Conservation (phyloP, 306 rosid species). For the Elaeagnus macrophylla region DNA sequence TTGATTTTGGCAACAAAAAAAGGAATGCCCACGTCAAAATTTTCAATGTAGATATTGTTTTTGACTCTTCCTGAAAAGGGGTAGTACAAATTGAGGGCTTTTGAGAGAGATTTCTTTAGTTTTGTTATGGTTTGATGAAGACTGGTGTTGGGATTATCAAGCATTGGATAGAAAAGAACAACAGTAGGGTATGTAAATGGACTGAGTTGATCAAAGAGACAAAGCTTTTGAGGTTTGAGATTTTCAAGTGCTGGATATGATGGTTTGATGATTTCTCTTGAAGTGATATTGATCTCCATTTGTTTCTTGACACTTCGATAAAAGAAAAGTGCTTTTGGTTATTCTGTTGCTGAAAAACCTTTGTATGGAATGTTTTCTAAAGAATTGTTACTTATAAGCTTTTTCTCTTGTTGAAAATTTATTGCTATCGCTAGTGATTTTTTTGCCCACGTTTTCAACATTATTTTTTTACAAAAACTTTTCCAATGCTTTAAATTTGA, state of each 20-base stretch:
- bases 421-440: no score
- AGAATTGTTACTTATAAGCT: no score
- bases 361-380: no score
- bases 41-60: constrained; percentile 19
- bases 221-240: constrained; percentile 9
- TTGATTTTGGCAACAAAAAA: constrained; percentile 29
- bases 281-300: constrained; percentile 27
- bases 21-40: constrained; percentile 33
- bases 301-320: background rate
- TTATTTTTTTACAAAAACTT: no score
- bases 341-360: no score
- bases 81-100: constrained; percentile 32
- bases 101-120: constrained; percentile 26
- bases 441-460: no score
- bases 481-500: no score
- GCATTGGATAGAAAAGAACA: constrained; percentile 4
- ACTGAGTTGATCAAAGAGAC: constrained; percentile 14
- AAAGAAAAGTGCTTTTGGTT: no score
- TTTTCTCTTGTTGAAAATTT: no score
- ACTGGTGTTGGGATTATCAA: background rate
- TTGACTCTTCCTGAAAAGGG: constrained; percentile 35
- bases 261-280: constrained; percentile 36
- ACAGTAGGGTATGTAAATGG: constrained; percentile 10
- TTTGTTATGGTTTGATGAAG: background rate
- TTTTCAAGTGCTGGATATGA: constrained; percentile 18